A percentile compares a stretch with the other conserved stretches of the same genome.
phyloP scores from a whole-genome alignment of 495 filamentous ascomycete species.

The Lophiotrema nucula region DNA sequence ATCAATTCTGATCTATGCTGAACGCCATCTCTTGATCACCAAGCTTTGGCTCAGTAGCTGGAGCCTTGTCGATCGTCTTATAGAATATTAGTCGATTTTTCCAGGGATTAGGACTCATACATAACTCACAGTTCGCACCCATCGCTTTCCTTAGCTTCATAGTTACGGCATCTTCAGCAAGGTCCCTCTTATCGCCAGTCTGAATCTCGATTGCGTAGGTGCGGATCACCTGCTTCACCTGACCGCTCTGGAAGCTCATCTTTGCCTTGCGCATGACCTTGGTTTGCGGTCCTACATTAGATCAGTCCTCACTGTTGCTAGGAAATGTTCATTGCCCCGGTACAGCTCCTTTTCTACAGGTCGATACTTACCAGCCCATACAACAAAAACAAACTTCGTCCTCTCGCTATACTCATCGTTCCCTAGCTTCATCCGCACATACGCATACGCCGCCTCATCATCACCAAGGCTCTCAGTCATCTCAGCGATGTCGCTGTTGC shows the following conservation, averaged over 20 bases:
- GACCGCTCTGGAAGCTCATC: conserved; percentile 56
- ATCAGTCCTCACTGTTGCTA: no score
- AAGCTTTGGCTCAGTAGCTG: not conserved
- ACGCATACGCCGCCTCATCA: conserved; percentile 55
- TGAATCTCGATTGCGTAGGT: conserved; percentile 56
- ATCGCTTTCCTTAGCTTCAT: conserved; percentile 53
- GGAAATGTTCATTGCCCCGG: not conserved
- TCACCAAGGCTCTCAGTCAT: conserved; percentile 48
- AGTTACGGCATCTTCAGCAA: conserved; percentile 56
- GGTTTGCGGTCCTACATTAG: conserved; percentile 34
- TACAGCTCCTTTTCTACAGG: not conserved
- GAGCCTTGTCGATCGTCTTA: not conserved
- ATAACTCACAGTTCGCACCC: conserved; percentile 57
- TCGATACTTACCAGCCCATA: conserved; percentile 53
- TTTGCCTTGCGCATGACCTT: conserved; percentile 61
- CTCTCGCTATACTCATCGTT: conserved; percentile 59
- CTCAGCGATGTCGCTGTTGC: conserved; percentile 52
- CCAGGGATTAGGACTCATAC: not conserved
- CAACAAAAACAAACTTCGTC: conserved; percentile 58
- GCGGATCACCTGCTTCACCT: conserved; percentile 54
- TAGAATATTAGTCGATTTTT: not conserved
- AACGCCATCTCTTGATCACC: no score
- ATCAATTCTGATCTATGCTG: no score
- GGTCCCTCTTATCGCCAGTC: conserved; percentile 50
- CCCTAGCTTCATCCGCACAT: conserved; percentile 55